phyloP scores from a whole-genome alignment of 1,284 basidiomycete species.

The Mycosarcoma maydis region DNA sequence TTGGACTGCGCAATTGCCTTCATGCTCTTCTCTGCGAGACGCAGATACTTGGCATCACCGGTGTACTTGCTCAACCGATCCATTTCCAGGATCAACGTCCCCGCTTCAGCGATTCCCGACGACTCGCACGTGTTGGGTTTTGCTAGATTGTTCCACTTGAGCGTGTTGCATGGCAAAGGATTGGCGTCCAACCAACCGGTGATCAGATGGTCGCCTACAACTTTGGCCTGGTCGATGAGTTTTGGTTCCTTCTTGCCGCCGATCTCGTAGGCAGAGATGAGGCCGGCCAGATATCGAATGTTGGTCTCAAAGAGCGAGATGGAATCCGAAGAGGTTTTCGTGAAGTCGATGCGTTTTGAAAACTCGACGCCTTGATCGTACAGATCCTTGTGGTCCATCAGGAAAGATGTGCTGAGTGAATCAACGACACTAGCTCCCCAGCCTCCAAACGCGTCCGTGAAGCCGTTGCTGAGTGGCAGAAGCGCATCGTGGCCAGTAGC shows the following conservation, averaged over 20 bases:
- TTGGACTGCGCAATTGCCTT: slow-evolving; percentile 44
- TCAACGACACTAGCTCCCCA: slow-evolving; percentile 63
- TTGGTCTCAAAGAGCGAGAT: slow-evolving; percentile 62
- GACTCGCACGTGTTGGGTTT: slow-evolving; percentile 16
- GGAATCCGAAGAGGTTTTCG: slow-evolving; percentile 22
- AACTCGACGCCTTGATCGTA: slow-evolving; percentile 36
- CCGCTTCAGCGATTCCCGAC: slow-evolving; percentile 53
- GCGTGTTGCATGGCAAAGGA: slow-evolving; percentile 54
- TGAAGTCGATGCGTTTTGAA: slow-evolving; percentile 48
- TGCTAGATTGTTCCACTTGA: slow-evolving; percentile 50
- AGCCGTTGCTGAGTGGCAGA: slow-evolving; percentile 38
- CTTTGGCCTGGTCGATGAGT: slow-evolving; percentile 54
- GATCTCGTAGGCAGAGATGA: slow-evolving; percentile 59
- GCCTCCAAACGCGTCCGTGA: slow-evolving; percentile 44
- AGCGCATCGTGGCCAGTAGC: slow-evolving; percentile 47
- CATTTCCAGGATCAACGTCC: slow-evolving; percentile 59
- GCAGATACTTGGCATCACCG: slow-evolving; percentile 45
- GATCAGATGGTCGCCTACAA: slow-evolving; percentile 53
- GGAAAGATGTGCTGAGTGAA: slow-evolving; percentile 50
- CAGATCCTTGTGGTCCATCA: slow-evolving; percentile 58
- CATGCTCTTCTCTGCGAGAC: slow-evolving; percentile 47
- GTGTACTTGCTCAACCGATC: slow-evolving; percentile 53
- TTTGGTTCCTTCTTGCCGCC: slow-evolving; percentile 47
- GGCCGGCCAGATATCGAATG: slow-evolving; percentile 60
- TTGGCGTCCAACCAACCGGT: slow-evolving; percentile 53